Conservation (phyloP, 176 grass and related monocot genomes). For the Carex pumila region DNA sequence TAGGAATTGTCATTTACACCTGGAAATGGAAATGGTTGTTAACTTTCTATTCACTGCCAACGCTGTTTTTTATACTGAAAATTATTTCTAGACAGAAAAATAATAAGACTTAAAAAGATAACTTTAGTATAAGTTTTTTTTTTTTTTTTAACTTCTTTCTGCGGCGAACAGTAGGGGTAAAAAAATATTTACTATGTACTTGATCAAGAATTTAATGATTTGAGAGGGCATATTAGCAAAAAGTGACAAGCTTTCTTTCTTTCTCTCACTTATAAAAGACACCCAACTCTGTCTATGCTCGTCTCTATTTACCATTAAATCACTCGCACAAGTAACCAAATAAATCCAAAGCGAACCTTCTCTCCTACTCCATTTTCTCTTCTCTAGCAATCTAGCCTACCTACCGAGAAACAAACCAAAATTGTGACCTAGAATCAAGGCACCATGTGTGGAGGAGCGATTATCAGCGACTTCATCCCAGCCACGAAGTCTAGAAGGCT, state of each 20-base stretch:
- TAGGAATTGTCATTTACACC: neutral
- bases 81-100: neutral
- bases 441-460: slow-evolving; percentile 26
- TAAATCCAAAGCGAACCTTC: neutral
- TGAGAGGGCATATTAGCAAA: neutral
- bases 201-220: neutral
- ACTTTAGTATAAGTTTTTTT: neutral
- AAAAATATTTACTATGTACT: neutral
- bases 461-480: slow-evolving; percentile 20
- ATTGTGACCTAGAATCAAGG: neutral
- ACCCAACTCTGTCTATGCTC: neutral
- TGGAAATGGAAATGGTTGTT: neutral
- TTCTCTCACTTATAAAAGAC: neutral
- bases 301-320: neutral
- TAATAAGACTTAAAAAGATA: too few relatives aligned
- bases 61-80: neutral
- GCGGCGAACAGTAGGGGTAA: too few relatives aligned
- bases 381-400: neutral
- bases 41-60: neutral
- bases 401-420: neutral
- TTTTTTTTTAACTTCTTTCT: too few relatives aligned
- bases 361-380: neutral
- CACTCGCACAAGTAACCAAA: neutral
- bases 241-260: neutral
- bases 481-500: neutral